Base-by-base conservation (phyloP, 1,284 basidiomycete genomes). In the Rhodotorula sp. region DNA sequence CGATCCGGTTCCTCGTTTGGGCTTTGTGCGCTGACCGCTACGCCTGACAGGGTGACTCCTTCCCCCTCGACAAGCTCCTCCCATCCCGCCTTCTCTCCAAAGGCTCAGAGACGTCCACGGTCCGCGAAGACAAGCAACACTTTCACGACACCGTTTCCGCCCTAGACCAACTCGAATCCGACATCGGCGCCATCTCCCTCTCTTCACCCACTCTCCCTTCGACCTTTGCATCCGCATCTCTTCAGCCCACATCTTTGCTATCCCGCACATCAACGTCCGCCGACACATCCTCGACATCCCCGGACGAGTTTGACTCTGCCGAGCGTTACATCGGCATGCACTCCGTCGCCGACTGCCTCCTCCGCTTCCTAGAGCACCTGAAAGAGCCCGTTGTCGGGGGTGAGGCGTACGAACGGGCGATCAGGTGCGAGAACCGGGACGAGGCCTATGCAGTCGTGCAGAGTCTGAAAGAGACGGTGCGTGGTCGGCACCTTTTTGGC, bases 121-220 rank as follows among this genome's bases (percentile, higher is more conserved):
- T 52, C 50, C n/a, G 24, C 40, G 37, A 40, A 6, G 53, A 51
- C 37, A 52, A 63, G 22, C 24, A 54, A 20, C 64, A 59, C 15
- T 47, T 62, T 4, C 34, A 47, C 53, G 69, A 61, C 50, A 59
- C 65, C 11, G 57, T 58, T 34, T 56, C 30, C 9, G 56, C 60
- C 24, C 65, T 63, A 47, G 55, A 67, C 30, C 54, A 56, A 7
- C 31, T 63, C 44, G 65, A 65, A 20, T 50, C 56, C 55, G 71
- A 73, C 62, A 70, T 73, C 28, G 71, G 71, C 16, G 59, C 57
- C 10, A 31, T 70, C 31, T 55, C 68, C 2, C 64, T 73, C 37
- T 64, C 69, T 9, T 64, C 67, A 4, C 48, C 59, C 1, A 11
- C 31, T 0, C 40, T 54, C 10, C 2, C 22, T n/a, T 34, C 64